Base-by-base conservation (phyloP, 1,284 basidiomycete genomes). In the Heterobasidion annosum region DNA sequence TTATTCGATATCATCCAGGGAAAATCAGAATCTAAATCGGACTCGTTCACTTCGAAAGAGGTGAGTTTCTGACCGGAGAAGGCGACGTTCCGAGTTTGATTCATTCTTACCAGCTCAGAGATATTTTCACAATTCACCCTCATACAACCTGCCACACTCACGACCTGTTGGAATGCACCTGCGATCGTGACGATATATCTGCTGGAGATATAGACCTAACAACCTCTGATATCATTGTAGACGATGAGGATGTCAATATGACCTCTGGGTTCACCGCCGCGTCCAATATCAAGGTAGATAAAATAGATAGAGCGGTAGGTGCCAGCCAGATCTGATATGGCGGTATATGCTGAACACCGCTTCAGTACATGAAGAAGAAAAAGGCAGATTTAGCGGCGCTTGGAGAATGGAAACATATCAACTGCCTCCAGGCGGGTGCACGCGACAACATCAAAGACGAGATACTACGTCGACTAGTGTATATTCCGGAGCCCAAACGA, bases 91-190 rank as follows among this genome's bases (percentile, higher is more conserved):
- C 32, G 34, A 53, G 13, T 13, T 9, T 32, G 46, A 42, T 43
- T 16, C 10, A 18, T 16, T n/a, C 8, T 18, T n/a, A 56, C 33
- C 58, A 93, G 87, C 78, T 97, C 32, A 83, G 85, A 49, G 93
- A 95, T 65, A 91, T 99, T 60, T 99, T 99, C 70, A 87, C 85
- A 8, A 73, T 98, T 42, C 85, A 96, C 67, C 72, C 79, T 0
- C 74, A 85, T 52, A 96, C 94, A 0, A 70, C 78, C 2, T 98
- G 93, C 70, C 88, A 95, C 56, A 98, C 96, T 1, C 97, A 97
- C 62, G 93, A 95, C 62, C 75, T 94, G 15, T 73, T 95, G 13
- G 83, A 81, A 52, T 95, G 92, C 64, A 71, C 74, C 34, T 93
- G 93, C 61, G 77, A 75, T 57, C 67, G 66, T 32, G 58, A 59